Percentiles rank a stretch among this genome's conserved stretches.
Evolutionary conservation across 768 basidiomycete genomes (phyloP).

Genomic region (Leccinellum luteum): DNA sequence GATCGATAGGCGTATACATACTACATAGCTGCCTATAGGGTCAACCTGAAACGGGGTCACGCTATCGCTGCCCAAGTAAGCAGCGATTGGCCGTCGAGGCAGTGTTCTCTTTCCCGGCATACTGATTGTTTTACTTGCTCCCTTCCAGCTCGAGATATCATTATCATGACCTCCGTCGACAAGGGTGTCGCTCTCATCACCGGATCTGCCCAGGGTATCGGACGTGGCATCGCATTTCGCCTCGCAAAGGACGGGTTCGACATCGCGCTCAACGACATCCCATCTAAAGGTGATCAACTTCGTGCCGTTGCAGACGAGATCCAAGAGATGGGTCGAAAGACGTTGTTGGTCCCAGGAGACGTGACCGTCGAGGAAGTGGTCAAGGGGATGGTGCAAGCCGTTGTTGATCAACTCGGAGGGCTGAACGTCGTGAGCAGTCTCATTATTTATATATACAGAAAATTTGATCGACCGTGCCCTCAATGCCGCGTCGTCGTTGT

Average conservation of each 20-base stretch:
- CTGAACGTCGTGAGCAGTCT: conserved; percentile 4
- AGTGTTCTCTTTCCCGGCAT: no score
- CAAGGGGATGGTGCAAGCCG: conserved; percentile 1
- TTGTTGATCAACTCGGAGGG: not conserved
- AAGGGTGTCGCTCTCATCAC: conserved; percentile 30
- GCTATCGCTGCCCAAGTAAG: no score
- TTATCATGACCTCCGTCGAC: not conserved
- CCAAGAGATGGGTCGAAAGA: conserved; percentile 11
- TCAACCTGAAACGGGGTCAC: no score
- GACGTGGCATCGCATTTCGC: conserved; percentile 15
- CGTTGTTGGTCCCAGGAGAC: conserved; percentile 13
- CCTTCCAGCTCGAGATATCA: not conserved
- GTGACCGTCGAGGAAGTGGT: conserved; percentile 3
- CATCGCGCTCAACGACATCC: conserved; percentile 28
- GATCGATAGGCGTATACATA: no score
- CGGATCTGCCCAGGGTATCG: conserved; percentile 30
- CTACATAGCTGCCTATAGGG: no score
- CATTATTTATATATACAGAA: not conserved
- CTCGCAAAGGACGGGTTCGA: conserved; percentile 22
- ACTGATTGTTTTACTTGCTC: not conserved
- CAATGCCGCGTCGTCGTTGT: not conserved
- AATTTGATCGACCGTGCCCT: not conserved
- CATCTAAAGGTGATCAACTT: conserved; percentile 10
- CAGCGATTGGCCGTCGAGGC: no score
- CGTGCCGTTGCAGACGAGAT: conserved; percentile 6